Evolutionary conservation across 306 rosid species (phyloP), one percentile per base, ranked within the genome.

Genomic region (Begonia masoniana): DNA sequence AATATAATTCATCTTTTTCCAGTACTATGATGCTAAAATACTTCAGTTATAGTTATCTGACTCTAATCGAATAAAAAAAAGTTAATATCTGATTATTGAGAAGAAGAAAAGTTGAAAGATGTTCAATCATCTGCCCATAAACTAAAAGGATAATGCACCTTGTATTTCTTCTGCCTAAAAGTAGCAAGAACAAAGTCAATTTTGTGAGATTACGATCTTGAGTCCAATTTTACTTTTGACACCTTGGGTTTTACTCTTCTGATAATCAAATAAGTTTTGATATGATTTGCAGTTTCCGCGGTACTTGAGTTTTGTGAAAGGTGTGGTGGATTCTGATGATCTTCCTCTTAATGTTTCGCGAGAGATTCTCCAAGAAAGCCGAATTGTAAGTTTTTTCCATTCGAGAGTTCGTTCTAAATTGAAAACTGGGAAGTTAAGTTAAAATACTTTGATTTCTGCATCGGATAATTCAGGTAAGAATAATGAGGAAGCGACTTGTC

Each of bases 281-380:
- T 47, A 46, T 65, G 41, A 62, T 63, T 67, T 77, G 79, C 80
- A 92, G 99, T 92, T 92, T 59, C 99, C 99, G 1, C 85, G 96
- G 46, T 92, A 92, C 75, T 65, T 86, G 84, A 86, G 95, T 71
- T 92, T 92, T 76, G 96, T 92, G 56, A 92, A 79, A 78, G 99
- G 96, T 67, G 95, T 92, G 59, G 96, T 92, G 15, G 99, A 86
- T 71, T 92, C 95, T 13, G 60, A 86, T 67, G 96, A 92, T 61
- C 96, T 92, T 71, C 99, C 99, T 54, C 83, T 92, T 14, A 92
- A 92, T 56, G 99, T 92, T 62, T 92, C 96, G 43, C 74, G 99
- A 19, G 99, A 92, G 76, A 83, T 92, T 75, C 99, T 92, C 69
- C 99, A 92, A 76, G 99, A 92, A 77, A 92, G 99, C 79, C 76